Base-by-base conservation (phyloP, 164 flowering plant species). In the Umbellularia californica region DNA sequence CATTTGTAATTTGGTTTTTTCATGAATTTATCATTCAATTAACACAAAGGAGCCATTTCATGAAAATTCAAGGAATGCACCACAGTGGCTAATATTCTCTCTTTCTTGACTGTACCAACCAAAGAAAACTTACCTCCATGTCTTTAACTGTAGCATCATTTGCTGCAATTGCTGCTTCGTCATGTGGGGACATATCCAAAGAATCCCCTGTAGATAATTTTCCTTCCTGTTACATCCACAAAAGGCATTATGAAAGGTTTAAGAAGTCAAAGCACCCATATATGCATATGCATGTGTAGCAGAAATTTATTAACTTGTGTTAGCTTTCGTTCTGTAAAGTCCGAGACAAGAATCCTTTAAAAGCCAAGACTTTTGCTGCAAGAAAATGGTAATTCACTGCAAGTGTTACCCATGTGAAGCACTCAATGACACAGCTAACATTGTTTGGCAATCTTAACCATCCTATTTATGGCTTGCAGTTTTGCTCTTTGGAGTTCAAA, bases 131-230 rank as follows among this genome's bases (percentile, higher is more conserved):
- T 77, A 96, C 99, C 93, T 96, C 98, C 99, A 94, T 96, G 84
- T 94, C 98, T 83, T 92, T 94, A 35, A 96, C 30, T 62, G 97
- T 82, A 60, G 98, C 94, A 83, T 89, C 99, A 85, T 92, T 96
- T 74, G 95, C 90, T 23, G 71, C 65, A 22, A 94, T 96, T 60
- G 92, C 74, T 62, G 88, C 84, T 85, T 92, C 98, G 82, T 96
- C 99, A 0, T 89, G 92, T n/a, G 95, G 86, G 60, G 90, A 83
- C 93, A 91, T 90, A 79, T 92, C 99, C 70, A 96, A 74, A 68
- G 99, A 96, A 84, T 96, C 97, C 9, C 98, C 99, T 65, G 97
- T 96, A 24, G 98, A 92, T 82, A 96, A 78, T 74, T 84, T 94
- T 22, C 97, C 97, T 75, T 80, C 85, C 99, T 96, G 90, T 74